Evolutionary conservation across 345 rosid species (phyloP), one percentile per base, ranked within the genome.

Genomic region (Pistacia atlantica): DNA sequence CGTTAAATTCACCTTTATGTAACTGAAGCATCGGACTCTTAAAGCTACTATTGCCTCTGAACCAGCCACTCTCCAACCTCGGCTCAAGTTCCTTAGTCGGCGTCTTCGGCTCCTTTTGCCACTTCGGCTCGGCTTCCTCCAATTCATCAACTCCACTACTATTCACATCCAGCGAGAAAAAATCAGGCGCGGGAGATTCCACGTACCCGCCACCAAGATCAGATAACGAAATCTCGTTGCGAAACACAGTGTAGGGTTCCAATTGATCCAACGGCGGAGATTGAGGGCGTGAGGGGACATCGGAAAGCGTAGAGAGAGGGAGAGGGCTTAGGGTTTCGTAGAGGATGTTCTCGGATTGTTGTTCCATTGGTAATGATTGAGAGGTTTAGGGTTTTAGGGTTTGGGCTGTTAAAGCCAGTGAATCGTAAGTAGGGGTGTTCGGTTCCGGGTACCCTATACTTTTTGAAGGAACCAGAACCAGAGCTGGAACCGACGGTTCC

Each of bases 21-120:
- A 95, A 82, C 74, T 92, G 97, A 72, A 95, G 91, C 98, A 95
- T 92, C 31, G 97, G 98, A 75, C 96, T 95, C 75, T 81, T 86
- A 71, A 90, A 87, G 64, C 79, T 81, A 62, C 91, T 75, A 69
- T 90, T 86, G 80, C 93, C 96, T 63, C 83, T 80, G 74, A 93
- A 95, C 98, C 98, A 90, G 51, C 80, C 84, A 22, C 83, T 80
- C 85, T 93, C 99, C 75, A 90, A 83, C 60, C 51, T 83, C 13
- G 85, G 82, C 65, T 82, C 86, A 10, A 69, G 73, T 22, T 31
- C 42, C 66, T 52, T 55, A 33, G 60, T 9, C 5, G 74, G 78
- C 35, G 83, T 70, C 14, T 68, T 71, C 65, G 67, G 73, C 79
- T 85, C 84, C 11, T 83, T 78, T 74, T 70, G 90, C 1, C 88